These are phyloP conservation scores for Eutypa lata DNA, from an alignment of 2,329 filamentous ascomycete species.

Conservation along the genomic window DNA sequence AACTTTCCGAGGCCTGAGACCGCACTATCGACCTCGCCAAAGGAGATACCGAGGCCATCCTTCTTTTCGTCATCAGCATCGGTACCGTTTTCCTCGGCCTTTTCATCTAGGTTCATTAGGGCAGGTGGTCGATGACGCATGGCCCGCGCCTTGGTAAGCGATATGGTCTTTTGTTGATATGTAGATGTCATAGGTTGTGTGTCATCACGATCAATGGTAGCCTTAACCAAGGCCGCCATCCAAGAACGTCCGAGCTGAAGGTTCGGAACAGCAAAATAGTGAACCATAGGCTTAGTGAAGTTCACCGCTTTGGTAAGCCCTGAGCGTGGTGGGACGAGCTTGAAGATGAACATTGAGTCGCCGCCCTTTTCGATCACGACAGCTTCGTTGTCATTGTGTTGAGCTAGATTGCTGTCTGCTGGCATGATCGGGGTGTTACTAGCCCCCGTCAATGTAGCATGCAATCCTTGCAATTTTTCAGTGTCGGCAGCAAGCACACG, in stretches of 20 bases:
- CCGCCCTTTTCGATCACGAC: constrained; percentile 42
- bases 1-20: constrained; percentile 35
- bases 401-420: constrained; percentile 43
- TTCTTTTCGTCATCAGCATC: constrained; percentile 28
- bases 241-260: constrained; percentile 84
- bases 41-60: constrained; percentile 36
- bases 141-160: constrained; percentile 78
- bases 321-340: constrained; percentile 85
- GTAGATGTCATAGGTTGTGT: constrained; percentile 78
- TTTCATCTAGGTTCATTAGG: constrained; percentile 68
- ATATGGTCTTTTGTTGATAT: constrained; percentile 96
- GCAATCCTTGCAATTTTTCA: constrained; percentile 83
- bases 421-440: constrained; percentile 61
- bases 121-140: constrained; percentile 89
- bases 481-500: constrained; percentile 93
- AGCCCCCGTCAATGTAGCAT: constrained; percentile 89
- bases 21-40: constrained; percentile 36
- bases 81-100: constrained; percentile 28
- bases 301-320: constrained; percentile 88
- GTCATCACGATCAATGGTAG: constrained; percentile 91
- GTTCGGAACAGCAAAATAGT: constrained; percentile 95
- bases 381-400: constrained; percentile 41
- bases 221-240: constrained; percentile 99
- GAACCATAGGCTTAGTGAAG: constrained; percentile 95
- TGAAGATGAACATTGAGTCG: constrained; percentile 93